Base-by-base conservation (phyloP, 352 stramenopile genomes). In the Halophytophthora batemanensis region DNA sequence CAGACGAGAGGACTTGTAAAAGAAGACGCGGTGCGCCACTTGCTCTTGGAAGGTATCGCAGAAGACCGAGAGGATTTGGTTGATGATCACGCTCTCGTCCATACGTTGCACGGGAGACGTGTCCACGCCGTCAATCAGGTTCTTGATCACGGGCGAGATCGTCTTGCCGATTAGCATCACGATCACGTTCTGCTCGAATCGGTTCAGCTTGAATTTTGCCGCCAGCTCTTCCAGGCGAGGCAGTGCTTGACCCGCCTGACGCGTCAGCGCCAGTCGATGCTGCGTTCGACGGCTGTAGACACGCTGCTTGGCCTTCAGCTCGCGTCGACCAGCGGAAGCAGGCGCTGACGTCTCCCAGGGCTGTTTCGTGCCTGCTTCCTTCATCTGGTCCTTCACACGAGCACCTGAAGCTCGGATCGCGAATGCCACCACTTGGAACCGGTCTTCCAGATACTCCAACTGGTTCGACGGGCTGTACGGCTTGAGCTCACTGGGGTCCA, bases 141-240 rank as follows among this genome's bases (percentile, higher is more conserved):
- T 91, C 63, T 91, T 90, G 61, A 95, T 90, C 19, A 95, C 81
- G 1, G 86, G 86, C 45, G 83, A 94, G 59, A 96, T 90, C 2
- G 86, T 96, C 54, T 93, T 93, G 42, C 86, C 86, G 53, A 96
- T 93, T 25, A 96, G 69, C 77, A 96, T 90, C 41, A 93, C 82
- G 50, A 96, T 92, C 56, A 96, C 82, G 44, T 91, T 91, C 57
- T 92, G 83, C 59, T 96, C 86, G 53, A 93, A 96, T 38, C 71
- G 76, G 60, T 87, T 91, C 6, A 94, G 70, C 57, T 91, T 82
- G 55, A 93, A 93, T 45, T 89, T 90, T 4, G 55, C 52, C 40
- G 77, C 71, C 19, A 95, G 59, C 53, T 90, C 71, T 51, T 93
- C 81, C 2, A 95, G 62, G 15, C 86, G 81, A 18, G 86, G 86